Evolutionary conservation across 2,329 filamentous ascomycete genomes (phyloP).

Genomic region (Mycosphaerelloides madeirae): DNA sequence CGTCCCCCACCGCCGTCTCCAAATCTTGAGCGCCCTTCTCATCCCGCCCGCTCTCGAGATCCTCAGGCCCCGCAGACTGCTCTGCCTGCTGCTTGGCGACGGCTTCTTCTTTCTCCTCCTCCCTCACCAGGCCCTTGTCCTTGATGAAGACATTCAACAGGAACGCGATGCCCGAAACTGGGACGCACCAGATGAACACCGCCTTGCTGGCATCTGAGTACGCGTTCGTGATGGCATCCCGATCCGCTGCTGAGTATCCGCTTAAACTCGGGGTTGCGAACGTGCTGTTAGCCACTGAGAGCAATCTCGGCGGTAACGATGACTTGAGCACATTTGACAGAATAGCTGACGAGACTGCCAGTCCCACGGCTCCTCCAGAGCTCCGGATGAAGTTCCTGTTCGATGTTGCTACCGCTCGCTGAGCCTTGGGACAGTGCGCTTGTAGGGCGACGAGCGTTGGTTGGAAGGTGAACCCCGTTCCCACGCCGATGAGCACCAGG

Average conservation of each 20-base stretch:
- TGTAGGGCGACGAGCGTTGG: constrained; percentile 50
- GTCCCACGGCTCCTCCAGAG: constrained; percentile 54
- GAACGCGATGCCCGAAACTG: constrained; percentile 50
- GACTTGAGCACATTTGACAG: constrained; percentile 32
- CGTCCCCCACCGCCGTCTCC: not conserved
- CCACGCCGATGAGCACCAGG: constrained; percentile 49
- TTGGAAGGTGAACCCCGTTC: constrained; percentile 52
- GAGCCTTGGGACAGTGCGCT: constrained; percentile 49
- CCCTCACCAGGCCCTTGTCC: constrained; percentile 23
- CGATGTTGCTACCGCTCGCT: constrained; percentile 59
- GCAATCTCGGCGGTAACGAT: constrained; percentile 37
- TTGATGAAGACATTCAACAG: constrained; percentile 49
- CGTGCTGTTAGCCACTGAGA: constrained; percentile 37
- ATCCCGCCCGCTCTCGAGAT: not conserved
- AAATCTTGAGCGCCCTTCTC: not conserved
- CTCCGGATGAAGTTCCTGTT: constrained; percentile 60
- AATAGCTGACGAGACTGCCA: constrained; percentile 55
- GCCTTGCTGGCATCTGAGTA: constrained; percentile 43
- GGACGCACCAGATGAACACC: constrained; percentile 55
- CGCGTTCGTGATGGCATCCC: constrained; percentile 34
- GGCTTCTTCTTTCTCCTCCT: constrained; percentile 21
- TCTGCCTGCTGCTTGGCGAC: not conserved
- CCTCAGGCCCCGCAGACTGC: not conserved
- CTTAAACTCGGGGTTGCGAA: constrained; percentile 35
- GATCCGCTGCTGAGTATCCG: constrained; percentile 32